Conservation (phyloP, 495 filamentous ascomycete genomes). For the Evernia prunastri region DNA sequence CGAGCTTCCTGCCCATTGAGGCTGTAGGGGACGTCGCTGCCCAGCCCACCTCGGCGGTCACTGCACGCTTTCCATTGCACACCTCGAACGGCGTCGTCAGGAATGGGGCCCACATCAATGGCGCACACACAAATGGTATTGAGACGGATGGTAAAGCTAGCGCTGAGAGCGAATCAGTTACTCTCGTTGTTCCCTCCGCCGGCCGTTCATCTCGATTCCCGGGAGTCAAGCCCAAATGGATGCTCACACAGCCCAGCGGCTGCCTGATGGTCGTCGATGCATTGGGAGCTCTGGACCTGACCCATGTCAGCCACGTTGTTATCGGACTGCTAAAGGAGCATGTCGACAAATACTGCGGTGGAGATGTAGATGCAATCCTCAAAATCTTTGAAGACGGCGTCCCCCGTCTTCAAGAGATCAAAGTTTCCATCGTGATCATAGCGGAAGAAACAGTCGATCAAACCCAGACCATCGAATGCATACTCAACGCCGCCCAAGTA, state of each 20-base stretch:
- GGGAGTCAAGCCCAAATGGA: constrained; percentile 3
- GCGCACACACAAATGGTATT: not conserved
- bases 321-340: not conserved
- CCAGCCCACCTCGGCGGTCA: not conserved
- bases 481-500: not conserved
- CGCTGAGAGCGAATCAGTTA: not conserved
- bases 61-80: not conserved
- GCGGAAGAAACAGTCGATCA: constrained; percentile 4
- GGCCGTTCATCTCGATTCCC: not conserved
- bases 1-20: not conserved
- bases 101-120: not conserved
- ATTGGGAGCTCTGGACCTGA: constrained; percentile 2
- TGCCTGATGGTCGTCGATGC: constrained; percentile 5
- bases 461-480: constrained; percentile 5
- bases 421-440: constrained; percentile 3
- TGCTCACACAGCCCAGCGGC: constrained; percentile 4
- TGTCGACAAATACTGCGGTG: constrained; percentile 4
- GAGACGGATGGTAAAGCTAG: not conserved
- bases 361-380: not conserved
- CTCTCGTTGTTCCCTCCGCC: constrained; percentile 2
- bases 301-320: not conserved
- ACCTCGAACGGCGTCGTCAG: not conserved
- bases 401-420: constrained; percentile 5
- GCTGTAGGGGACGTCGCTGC: constrained; percentile 1
- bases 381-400: constrained; percentile 2